Evolutionary conservation across 140 eudicot genomes (phyloP).

Genomic region (Oenanthe javanica): DNA sequence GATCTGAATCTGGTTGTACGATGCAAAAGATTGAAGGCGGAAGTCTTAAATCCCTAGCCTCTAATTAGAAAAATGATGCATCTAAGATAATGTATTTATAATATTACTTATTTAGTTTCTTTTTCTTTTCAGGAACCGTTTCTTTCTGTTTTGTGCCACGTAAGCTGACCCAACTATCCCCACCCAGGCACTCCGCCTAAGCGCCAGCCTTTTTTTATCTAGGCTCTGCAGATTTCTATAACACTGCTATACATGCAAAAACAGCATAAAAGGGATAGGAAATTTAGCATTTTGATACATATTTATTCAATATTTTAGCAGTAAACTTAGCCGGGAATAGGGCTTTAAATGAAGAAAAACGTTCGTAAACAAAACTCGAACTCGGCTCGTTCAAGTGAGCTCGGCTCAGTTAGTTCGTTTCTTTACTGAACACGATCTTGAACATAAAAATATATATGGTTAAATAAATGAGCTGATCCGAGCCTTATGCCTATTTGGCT

Average conservation of each 20-base stretch:
- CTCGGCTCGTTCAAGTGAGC: no score
- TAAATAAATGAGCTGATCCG: no score
- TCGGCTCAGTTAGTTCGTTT: no score
- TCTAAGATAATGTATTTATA: neutral
- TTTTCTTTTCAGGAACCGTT: neutral
- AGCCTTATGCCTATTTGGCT: no score
- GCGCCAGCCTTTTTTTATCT: neutral
- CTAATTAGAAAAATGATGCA: neutral
- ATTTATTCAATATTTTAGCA: neutral
- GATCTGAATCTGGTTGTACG: neutral
- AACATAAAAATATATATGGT: no score
- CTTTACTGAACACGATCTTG: no score
- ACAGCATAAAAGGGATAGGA: neutral
- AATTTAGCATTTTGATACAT: neutral
- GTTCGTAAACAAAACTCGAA: no score
- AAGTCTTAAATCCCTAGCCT: neutral
- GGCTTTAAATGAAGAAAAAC: no score
- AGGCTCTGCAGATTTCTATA: neutral
- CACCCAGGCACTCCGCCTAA: neutral
- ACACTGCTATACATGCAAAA: neutral
- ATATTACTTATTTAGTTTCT: neutral
- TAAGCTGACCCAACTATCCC: neutral
- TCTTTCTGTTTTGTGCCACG: neutral
- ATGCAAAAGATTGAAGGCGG: neutral
- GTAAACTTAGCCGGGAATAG: neutral